Percentiles rank a stretch among this genome's conserved stretches.
phyloP scores from a whole-genome alignment of 1,284 basidiomycete genomes.

The Ustilago sp. region DNA sequence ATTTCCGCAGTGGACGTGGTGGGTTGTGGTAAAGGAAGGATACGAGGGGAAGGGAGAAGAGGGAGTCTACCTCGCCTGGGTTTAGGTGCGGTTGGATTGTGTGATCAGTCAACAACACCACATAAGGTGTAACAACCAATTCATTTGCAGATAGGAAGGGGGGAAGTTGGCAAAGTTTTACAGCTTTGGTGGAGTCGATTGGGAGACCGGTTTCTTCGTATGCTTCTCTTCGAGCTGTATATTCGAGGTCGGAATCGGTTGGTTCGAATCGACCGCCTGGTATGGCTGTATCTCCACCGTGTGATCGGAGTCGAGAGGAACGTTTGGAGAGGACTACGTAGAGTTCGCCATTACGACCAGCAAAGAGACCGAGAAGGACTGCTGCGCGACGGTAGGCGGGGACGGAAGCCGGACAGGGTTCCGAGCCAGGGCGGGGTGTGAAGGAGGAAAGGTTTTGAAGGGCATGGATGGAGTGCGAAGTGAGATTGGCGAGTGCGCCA shows the following conservation, averaged over 20 bases:
- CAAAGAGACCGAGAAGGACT: slow-evolving; percentile 61
- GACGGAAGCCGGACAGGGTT: slow-evolving; percentile 55
- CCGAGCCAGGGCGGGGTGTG: slow-evolving; percentile 27
- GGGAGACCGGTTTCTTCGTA: slow-evolving; percentile 66
- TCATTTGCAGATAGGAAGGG: slow-evolving; percentile 66
- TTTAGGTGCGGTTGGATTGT: slow-evolving; percentile 52
- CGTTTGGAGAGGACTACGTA: slow-evolving; percentile 64
- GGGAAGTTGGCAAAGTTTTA: slow-evolving; percentile 59
- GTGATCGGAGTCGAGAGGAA: slow-evolving; percentile 45
- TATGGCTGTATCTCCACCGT: slow-evolving; percentile 66
- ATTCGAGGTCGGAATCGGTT: slow-evolving; percentile 57
- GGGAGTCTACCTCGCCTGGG: slow-evolving; percentile 55
- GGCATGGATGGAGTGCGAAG: slow-evolving; percentile 41
- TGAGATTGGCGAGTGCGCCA: slow-evolving; percentile 19
- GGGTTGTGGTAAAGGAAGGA: slow-evolving; percentile 62
- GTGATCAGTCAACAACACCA: slow-evolving; percentile 56
- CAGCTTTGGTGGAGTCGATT: slow-evolving; percentile 44
- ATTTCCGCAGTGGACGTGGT: slow-evolving; percentile 23
- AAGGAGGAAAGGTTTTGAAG: slow-evolving; percentile 47
- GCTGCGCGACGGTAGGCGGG: slow-evolving; percentile 65
- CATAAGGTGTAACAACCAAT: slow-evolving; percentile 65
- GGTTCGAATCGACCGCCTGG: slow-evolving; percentile 65
- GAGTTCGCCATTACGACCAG: slow-evolving; percentile 58
- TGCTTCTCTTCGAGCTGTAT: slow-evolving; percentile 62
- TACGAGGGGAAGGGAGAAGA: slow-evolving; percentile 62